phyloP scores from a whole-genome alignment of 495 filamentous ascomycete species.

The Penicillium longicatenatum region DNA sequence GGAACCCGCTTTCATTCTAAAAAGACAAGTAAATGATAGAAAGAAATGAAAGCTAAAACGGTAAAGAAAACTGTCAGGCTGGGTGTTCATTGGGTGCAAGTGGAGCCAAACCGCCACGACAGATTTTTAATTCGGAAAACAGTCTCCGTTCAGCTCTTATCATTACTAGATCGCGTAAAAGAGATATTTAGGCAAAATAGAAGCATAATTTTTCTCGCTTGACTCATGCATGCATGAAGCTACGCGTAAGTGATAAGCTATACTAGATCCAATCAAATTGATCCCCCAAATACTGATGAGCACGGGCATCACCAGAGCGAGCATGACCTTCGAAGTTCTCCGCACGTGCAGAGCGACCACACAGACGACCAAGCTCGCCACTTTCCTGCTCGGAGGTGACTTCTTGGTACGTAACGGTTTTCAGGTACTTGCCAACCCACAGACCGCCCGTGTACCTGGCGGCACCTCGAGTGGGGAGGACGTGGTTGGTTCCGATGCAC shows the following conservation, averaged over 20 bases:
- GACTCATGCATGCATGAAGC: background rate
- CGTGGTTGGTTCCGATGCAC: slow-evolving; percentile 58
- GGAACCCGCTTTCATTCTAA: background rate
- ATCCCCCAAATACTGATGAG: slow-evolving; percentile 45
- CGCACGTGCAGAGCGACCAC: slow-evolving; percentile 50
- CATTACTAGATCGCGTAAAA: too few relatives aligned
- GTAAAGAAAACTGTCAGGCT: too few relatives aligned
- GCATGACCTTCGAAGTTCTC: slow-evolving; percentile 59
- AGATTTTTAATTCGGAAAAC: slow-evolving; percentile 5
- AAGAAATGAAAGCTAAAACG: background rate
- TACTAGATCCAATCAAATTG: slow-evolving; percentile 43
- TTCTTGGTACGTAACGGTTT: slow-evolving; percentile 57
- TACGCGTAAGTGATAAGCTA: slow-evolving; percentile 4
- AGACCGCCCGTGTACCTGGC: slow-evolving; percentile 52
- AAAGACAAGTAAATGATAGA: background rate
- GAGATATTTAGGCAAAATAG: too few relatives aligned
- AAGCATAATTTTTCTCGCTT: background rate
- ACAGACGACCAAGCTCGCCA: slow-evolving; percentile 52
- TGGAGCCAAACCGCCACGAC: background rate
- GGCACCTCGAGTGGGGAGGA: slow-evolving; percentile 51
- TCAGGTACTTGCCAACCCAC: slow-evolving; percentile 56
- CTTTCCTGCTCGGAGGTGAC: slow-evolving; percentile 45
- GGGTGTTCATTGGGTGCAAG: background rate
- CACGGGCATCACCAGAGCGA: slow-evolving; percentile 49
- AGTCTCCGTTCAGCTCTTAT: background rate